Evolutionary conservation across 306 rosid genomes (phyloP), one percentile per base, ranked within the genome.

Genomic region (Betula pendula): DNA sequence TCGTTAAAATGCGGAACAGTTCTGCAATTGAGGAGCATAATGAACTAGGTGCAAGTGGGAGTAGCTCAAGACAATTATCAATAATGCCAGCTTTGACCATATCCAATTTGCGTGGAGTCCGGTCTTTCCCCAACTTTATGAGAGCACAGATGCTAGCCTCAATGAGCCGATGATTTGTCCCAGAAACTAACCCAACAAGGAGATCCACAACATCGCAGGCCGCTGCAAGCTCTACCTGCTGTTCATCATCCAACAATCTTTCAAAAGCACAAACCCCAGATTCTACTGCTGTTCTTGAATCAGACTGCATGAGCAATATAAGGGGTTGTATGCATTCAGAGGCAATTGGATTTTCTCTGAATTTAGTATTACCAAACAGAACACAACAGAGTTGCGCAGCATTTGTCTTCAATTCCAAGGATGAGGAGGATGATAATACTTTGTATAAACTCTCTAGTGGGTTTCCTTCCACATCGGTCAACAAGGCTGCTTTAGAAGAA

Each of bases 21-120:
- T 95, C 97, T 1, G 97, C 97, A 42, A 92, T 89, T 24, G 97
- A 89, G 35, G 97, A 95, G 86, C 98, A 95, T 78, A 92, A 71
- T 59, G 96, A 95, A 87, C 91, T 92, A 71, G 97, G 92, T 62
- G 92, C 92, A 75, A 84, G 80, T 62, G 94, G 90, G 56, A 95
- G 91, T 73, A 95, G 79, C 81, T 87, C 85, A 66, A 92, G 97
- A 84, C 96, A 92, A 77, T 87, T 90, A 72, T 88, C 87, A 58
- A 95, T 80, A 68, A 95, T 81, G 50, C 96, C 98, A 84, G 90
- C 88, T 79, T 90, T 79, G 74, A 95, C 95, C 98, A 95, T 95
- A 77, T 84, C 93, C 48, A 86, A 80, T 87, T 95, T 92, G 85
- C 88, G 79, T 44, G 85, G 90, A 33, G 96, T 95, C 81, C 93